Base-by-base conservation (phyloP, 2,329 filamentous ascomycete genomes). In the Aureobasidium sp. region DNA sequence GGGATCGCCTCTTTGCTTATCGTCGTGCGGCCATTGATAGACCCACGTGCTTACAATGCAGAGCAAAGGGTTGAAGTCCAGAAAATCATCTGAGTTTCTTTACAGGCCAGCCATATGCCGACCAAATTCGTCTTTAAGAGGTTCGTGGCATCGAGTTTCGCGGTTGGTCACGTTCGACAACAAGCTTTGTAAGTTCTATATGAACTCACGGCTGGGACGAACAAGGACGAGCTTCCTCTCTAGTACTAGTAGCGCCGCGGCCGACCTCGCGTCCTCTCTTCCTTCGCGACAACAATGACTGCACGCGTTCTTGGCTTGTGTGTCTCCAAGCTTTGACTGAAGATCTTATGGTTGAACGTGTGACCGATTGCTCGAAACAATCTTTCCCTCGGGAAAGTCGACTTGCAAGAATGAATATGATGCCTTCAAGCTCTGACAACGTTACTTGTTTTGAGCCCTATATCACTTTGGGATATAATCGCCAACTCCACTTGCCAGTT, bases 1-100 rank as follows among this genome's bases (percentile, higher is more conserved):
- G 41, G 34, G 42, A 58, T 58, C 42, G 42, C 54, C 54, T 57
- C 29, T 58, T 58, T 58, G 54, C 54, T 58, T 58, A 58, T 58
- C 54, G 42, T 42, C 15, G 9, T 10, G 32, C 32, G 42, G 16
- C 42, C 54, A 47, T 58, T 37, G 41, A 58, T 58, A 47, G n/a
- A 39, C 54, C 54, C 54, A 58, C 54, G 54, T 58, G 54, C 42
- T 29, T 36, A 34, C 54, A 21, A 25, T 34, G 41, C 13, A 57
- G 30, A 44, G 39, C 3, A 4, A 27, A 30, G n/a, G 53, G 30
- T 41, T 45, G 39, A 16, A 42, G 30, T 57, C n/a, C 9, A 36
- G 50, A 54, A 37, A 54, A 42, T 37, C 37, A 32, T 54, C 25
- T 6, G 2, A 21, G 47, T 32, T 54, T 21, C 8, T 8, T 41